phyloP scores from a whole-genome alignment of 768 basidiomycete species.

The Sporobolomyces phaffii region DNA sequence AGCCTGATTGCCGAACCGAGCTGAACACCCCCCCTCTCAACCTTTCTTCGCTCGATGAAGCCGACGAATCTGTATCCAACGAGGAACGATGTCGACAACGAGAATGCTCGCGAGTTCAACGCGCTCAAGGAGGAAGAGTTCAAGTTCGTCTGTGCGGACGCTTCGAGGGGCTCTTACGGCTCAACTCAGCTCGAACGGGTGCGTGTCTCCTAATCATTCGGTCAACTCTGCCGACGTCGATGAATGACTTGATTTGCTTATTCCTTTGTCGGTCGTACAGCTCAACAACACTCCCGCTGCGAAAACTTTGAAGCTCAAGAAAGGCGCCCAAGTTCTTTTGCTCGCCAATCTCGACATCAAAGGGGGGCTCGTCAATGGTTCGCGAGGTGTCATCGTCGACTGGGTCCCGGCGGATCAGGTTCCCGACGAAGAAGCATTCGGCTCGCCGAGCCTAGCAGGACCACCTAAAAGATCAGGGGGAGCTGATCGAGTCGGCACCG shows the following conservation, averaged over 20 bases:
- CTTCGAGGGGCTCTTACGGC: slow-evolving; percentile 37
- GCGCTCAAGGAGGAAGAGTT: slow-evolving; percentile 44
- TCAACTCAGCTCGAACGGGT: slow-evolving; percentile 38
- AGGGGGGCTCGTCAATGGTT: slow-evolving; percentile 36
- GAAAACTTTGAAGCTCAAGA: slow-evolving; percentile 43
- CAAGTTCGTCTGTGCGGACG: slow-evolving; percentile 44
- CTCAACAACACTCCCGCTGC: slow-evolving; percentile 46
- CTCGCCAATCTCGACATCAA: slow-evolving; percentile 47
- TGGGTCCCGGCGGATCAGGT: slow-evolving; percentile 21
- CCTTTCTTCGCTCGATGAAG: not conserved
- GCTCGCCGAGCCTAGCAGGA: too few relatives aligned
- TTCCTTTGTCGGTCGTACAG: too few relatives aligned
- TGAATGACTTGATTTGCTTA: too few relatives aligned
- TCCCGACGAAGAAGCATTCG: not conserved
- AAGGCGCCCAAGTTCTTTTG: slow-evolving; percentile 49
- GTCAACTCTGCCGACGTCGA: too few relatives aligned
- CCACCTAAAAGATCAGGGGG: not conserved
- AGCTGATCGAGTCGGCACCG: slow-evolving; percentile 16
- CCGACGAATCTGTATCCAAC: slow-evolving; percentile 41
- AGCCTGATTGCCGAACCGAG: too few relatives aligned
- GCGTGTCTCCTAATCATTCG: too few relatives aligned
- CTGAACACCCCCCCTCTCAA: too few relatives aligned
- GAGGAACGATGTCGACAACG: slow-evolving; percentile 46
- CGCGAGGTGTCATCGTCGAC: slow-evolving; percentile 36
- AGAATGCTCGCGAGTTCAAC: slow-evolving; percentile 44